Evolutionary conservation across 805 yeast genomes (phyloP).

Genomic region (Saturnispora serradocipensis): DNA sequence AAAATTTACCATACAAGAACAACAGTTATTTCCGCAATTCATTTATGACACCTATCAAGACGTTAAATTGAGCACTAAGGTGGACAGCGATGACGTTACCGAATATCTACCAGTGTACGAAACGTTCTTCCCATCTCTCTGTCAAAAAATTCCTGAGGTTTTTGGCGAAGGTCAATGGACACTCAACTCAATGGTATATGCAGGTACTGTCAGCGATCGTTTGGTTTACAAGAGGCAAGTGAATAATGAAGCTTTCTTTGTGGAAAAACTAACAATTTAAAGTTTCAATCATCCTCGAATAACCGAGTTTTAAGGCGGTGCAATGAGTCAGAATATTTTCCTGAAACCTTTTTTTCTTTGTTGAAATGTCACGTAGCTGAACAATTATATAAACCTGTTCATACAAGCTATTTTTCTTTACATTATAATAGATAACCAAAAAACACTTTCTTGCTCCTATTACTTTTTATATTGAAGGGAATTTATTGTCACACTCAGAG

Average conservation of each 20-base stretch:
- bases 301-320: not conserved
- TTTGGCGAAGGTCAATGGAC: slow-evolving; percentile 44
- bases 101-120: slow-evolving; percentile 48
- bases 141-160: slow-evolving; percentile 37
- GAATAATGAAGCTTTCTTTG: slow-evolving; percentile 21
- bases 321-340: slow-evolving; percentile 7
- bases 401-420: not conserved
- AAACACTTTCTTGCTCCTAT: not conserved
- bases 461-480: not conserved
- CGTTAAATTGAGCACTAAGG: slow-evolving; percentile 25
- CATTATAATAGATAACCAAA: not conserved
- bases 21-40: slow-evolving; percentile 42
- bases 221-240: slow-evolving; percentile 21
- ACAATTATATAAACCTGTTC: not conserved
- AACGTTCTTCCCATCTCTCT: slow-evolving; percentile 34
- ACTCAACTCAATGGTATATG: slow-evolving; percentile 37
- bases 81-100: slow-evolving; percentile 44
- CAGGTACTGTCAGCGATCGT: slow-evolving; percentile 26
- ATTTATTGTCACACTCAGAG: not conserved
- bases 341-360: not conserved
- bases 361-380: not conserved
- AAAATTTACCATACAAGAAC: slow-evolving; percentile 26
- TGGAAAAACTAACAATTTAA: slow-evolving; percentile 2
- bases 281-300: not conserved
- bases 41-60: slow-evolving; percentile 25